A percentile compares a stretch with the other conserved stretches of the same genome.
Evolutionary conservation across 1,284 basidiomycete genomes (phyloP).

Genomic region (Pseudozyma sp.): DNA sequence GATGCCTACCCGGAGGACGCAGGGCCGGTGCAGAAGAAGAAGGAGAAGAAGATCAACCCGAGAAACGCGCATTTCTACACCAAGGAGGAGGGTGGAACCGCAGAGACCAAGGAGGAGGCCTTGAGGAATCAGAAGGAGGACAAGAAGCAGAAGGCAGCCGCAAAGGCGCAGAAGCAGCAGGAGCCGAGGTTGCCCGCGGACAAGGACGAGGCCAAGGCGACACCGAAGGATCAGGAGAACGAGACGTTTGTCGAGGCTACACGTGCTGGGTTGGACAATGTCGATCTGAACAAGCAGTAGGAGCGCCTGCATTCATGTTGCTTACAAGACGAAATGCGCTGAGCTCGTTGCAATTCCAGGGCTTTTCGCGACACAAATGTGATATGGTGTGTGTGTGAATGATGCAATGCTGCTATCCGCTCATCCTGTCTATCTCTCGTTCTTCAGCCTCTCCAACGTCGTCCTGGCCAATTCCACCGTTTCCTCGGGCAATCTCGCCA

Average conservation of each 20-base stretch:
- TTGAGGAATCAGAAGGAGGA: conserved; percentile 44
- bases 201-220: conserved; percentile 7
- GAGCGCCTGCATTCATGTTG: too few relatives aligned
- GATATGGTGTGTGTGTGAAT: neutral
- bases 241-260: conserved; percentile 45
- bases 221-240: conserved; percentile 24
- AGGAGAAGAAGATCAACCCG: conserved; percentile 62
- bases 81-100: conserved; percentile 56
- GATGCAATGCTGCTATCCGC: neutral
- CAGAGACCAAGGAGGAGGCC: conserved; percentile 55
- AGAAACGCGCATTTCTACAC: conserved; percentile 53
- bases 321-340: too few relatives aligned
- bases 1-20: conserved; percentile 80
- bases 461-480: conserved; percentile 10
- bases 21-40: conserved; percentile 57
- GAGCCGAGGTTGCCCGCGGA: conserved; percentile 17
- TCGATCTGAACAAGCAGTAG: conserved; percentile 19
- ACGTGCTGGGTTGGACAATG: conserved; percentile 21
- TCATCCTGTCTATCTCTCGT: neutral
- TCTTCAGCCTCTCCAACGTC: conserved; percentile 11
- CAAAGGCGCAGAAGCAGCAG: conserved; percentile 20
- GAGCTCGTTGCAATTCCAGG: too few relatives aligned
- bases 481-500: conserved; percentile 82
- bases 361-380: neutral
- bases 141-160: conserved; percentile 19